Evolutionary conservation across 331 rosid species (phyloP).

Genomic region (Spiraea crenata): DNA sequence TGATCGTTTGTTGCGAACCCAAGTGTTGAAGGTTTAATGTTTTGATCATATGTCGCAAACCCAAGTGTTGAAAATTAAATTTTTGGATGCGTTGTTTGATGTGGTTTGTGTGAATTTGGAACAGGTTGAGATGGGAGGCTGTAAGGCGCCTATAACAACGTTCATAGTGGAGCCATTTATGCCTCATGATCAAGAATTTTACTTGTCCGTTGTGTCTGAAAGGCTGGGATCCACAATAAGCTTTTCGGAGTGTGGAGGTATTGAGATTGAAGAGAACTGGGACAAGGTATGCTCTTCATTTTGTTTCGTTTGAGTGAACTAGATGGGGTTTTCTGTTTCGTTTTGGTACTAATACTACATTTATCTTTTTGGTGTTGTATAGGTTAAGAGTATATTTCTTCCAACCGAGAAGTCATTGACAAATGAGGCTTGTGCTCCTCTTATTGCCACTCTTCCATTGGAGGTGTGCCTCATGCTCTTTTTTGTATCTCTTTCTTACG

Average conservation of each 20-base stretch:
- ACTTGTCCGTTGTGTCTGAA: slow-evolving; percentile 75
- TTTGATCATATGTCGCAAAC: too few relatives aligned
- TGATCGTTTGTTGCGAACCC: background rate
- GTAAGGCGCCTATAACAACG: slow-evolving; percentile 84
- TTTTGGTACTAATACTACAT: background rate
- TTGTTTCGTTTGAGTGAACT: background rate
- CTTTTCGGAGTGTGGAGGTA: slow-evolving; percentile 84
- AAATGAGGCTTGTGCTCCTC: slow-evolving; percentile 68
- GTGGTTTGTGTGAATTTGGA: background rate
- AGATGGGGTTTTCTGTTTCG: background rate
- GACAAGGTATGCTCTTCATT: slow-evolving; percentile 51
- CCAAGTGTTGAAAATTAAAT: slow-evolving; percentile 12
- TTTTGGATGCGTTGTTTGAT: slow-evolving; percentile 13
- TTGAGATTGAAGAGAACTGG: slow-evolving; percentile 85
- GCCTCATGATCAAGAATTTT: slow-evolving; percentile 80
- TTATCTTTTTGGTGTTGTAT: slow-evolving; percentile 5
- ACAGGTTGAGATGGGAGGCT: slow-evolving; percentile 86
- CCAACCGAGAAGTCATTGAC: slow-evolving; percentile 65
- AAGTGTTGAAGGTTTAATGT: too few relatives aligned
- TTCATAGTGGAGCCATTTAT: slow-evolving; percentile 86
- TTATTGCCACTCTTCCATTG: slow-evolving; percentile 83
- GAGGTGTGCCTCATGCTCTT: slow-evolving; percentile 47
- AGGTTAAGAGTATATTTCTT: slow-evolving; percentile 78
- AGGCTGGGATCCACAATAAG: slow-evolving; percentile 70
- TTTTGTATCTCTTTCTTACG: background rate